phyloP scores from a whole-genome alignment of 2,329 filamentous ascomycete species.

The Diaporthe capsici region DNA sequence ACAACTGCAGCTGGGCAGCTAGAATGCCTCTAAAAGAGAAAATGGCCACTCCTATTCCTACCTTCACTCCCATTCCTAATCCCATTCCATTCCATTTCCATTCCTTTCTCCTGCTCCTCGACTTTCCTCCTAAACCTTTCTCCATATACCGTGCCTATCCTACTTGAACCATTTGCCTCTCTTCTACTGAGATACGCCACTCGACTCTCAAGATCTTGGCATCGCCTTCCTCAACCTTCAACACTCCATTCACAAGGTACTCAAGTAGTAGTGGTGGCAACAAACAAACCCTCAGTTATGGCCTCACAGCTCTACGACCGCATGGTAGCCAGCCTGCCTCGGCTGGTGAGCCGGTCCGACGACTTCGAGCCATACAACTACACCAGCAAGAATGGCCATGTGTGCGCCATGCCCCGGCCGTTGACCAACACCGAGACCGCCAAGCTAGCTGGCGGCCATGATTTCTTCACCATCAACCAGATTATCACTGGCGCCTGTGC shows the following conservation, averaged over 20 bases:
- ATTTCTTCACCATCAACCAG: conserved; percentile 40
- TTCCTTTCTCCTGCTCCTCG: not conserved
- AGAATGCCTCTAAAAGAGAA: not conserved
- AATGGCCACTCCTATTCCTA: conserved; percentile 8
- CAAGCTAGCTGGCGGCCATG: conserved; percentile 35
- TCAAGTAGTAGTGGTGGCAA: not conserved
- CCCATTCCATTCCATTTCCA: not conserved
- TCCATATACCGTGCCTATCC: not conserved
- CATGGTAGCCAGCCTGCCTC: conserved; percentile 31
- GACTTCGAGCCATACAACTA: conserved; percentile 36
- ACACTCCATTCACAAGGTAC: not conserved
- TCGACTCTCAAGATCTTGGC: not conserved
- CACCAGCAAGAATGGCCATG: conserved; percentile 37
- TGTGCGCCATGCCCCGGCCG: conserved; percentile 40
- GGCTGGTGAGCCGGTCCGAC: not conserved
- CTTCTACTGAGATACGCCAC: not conserved
- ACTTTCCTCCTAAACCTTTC: not conserved
- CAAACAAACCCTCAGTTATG: conserved; percentile 1
- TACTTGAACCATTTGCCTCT: no score
- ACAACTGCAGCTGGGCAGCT: not conserved
- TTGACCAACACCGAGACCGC: conserved; percentile 37
- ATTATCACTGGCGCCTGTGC: conserved; percentile 41
- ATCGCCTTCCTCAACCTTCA: no score
- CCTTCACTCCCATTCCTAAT: not conserved
- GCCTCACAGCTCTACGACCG: conserved; percentile 29